phyloP scores from a whole-genome alignment of 2,329 filamentous ascomycete genomes.

The Emydomyces testavorans region DNA sequence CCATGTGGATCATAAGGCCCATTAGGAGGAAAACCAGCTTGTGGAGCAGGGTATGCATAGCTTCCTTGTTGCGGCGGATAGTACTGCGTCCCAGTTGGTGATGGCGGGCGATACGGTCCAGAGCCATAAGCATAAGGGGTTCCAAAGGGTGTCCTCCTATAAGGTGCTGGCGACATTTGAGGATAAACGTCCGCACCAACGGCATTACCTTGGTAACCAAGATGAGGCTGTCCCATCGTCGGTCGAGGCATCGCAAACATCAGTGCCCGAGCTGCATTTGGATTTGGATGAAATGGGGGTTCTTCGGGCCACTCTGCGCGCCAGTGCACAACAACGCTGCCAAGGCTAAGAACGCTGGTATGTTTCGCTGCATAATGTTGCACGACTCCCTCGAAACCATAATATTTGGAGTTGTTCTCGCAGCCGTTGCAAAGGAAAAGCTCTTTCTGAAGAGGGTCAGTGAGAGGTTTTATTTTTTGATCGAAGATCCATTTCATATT shows the following conservation, averaged over 20 bases:
- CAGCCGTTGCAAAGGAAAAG: constrained; percentile 66
- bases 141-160: constrained; percentile 25
- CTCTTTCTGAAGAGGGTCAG: constrained; percentile 55
- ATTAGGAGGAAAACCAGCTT: constrained; percentile 17
- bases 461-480: constrained; percentile 59
- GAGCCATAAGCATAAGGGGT: constrained; percentile 24
- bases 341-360: constrained; percentile 56
- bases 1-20: constrained; percentile 17
- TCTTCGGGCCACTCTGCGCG: constrained; percentile 66
- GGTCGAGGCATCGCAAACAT: constrained; percentile 27
- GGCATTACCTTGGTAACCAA: constrained; percentile 15
- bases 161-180: constrained; percentile 22
- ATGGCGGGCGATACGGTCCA: constrained; percentile 25
- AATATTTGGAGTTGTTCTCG: constrained; percentile 53
- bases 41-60: constrained; percentile 19
- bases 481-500: constrained; percentile 84
- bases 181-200: constrained; percentile 15
- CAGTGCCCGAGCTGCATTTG: constrained; percentile 35
- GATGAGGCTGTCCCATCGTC: constrained; percentile 15
- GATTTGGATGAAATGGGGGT: constrained; percentile 59
- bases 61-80: constrained; percentile 18
- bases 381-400: constrained; percentile 65
- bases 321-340: constrained; percentile 66
- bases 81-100: constrained; percentile 20
- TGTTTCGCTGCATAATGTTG: constrained; percentile 80